Conservation (phyloP, 2,329 filamentous ascomycete genomes). For the Neonectria sp. region DNA sequence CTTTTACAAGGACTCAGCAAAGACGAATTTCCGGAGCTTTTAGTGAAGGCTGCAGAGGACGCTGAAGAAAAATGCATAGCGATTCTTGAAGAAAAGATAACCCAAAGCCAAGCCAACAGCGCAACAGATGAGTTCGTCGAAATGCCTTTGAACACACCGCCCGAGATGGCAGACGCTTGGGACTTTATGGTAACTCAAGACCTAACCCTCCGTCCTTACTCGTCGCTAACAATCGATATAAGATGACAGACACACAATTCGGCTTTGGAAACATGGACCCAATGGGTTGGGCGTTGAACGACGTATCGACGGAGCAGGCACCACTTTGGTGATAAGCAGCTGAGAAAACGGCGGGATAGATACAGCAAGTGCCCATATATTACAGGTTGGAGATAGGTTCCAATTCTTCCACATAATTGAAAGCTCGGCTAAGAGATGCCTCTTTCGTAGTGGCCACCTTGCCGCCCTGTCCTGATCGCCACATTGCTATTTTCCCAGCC, state of each 20-base stretch:
- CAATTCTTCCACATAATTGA: not conserved
- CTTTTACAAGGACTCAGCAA: slow-evolving; percentile 54
- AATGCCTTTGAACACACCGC: not conserved
- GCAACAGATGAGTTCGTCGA: not conserved
- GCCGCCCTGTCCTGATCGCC: slow-evolving; percentile 22
- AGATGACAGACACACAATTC: slow-evolving; percentile 21
- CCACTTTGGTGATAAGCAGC: slow-evolving; percentile 7
- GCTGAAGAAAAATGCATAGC: slow-evolving; percentile 51
- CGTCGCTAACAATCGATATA: not conserved
- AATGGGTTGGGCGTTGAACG: slow-evolving; percentile 8
- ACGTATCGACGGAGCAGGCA: not conserved
- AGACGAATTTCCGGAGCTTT: slow-evolving; percentile 50
- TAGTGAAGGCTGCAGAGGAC: slow-evolving; percentile 57
- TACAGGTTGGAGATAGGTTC: not conserved
- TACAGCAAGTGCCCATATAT: not conserved
- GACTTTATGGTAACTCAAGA: slow-evolving; percentile 42
- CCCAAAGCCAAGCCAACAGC: slow-evolving; percentile 26
- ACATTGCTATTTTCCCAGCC: slow-evolving; percentile 35
- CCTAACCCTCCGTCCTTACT: not conserved
- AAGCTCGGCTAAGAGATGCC: not conserved
- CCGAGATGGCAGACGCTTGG: slow-evolving; percentile 42
- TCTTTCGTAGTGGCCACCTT: not conserved
- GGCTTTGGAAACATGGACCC: slow-evolving; percentile 15
- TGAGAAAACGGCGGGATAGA: too few relatives aligned
- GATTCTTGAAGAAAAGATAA: slow-evolving; percentile 52